phyloP scores from a whole-genome alignment of 1,139 yeast species.

The Saccharomyces hybrid region DNA sequence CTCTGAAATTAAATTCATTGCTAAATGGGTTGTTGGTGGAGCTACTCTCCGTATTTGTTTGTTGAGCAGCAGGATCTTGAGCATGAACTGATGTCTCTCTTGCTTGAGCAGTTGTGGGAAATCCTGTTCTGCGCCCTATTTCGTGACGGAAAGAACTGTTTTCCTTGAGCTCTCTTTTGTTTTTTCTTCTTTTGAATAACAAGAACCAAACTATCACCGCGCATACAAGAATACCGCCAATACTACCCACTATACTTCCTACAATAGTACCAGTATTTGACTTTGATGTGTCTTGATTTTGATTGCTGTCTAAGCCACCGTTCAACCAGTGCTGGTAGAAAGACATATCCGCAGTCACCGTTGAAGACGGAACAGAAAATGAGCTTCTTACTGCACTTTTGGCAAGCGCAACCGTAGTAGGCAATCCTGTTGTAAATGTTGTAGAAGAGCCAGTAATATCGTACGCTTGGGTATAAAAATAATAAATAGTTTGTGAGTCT shows the following conservation, averaged over 20 bases:
- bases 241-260: slow-evolving; percentile 17
- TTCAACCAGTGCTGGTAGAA: slow-evolving; percentile 23
- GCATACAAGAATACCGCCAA: slow-evolving; percentile 10
- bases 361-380: slow-evolving; percentile 22
- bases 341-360: slow-evolving; percentile 31
- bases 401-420: slow-evolving; percentile 28
- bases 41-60: slow-evolving; percentile 2
- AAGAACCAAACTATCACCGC: slow-evolving; percentile 8
- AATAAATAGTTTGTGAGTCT: slow-evolving; percentile 15
- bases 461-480: slow-evolving; percentile 36
- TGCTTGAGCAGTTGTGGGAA: neutral
- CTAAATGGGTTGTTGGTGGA: slow-evolving; percentile 12
- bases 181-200: slow-evolving; percentile 4
- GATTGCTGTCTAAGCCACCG: slow-evolving; percentile 13
- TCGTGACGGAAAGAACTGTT: neutral
- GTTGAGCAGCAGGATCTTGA: neutral
- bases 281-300: neutral
- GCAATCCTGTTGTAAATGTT: slow-evolving; percentile 35
- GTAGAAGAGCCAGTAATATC: slow-evolving; percentile 37
- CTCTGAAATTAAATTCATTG: slow-evolving; percentile 17
- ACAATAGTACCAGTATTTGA: slow-evolving; percentile 12
- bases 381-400: slow-evolving; percentile 22
- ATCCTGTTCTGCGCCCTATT: neutral
- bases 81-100: neutral
- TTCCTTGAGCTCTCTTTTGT: neutral